Evolutionary conservation across 352 stramenopile species (phyloP).

Genomic region (Pythium rhizo-oryzae): DNA sequence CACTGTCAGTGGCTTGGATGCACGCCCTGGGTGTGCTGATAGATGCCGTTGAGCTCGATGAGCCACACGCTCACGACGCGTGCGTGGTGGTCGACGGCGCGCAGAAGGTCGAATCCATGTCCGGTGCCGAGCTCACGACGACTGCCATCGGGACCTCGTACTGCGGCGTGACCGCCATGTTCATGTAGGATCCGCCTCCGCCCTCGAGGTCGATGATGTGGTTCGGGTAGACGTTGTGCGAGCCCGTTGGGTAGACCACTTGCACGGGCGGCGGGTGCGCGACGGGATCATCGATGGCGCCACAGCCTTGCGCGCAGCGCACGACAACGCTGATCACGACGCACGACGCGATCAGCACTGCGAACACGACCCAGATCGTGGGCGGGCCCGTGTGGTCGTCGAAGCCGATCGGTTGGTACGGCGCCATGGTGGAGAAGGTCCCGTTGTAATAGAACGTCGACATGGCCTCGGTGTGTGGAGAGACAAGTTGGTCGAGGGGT

Average conservation of each 20-base stretch:
- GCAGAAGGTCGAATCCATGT: not conserved
- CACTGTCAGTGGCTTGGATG: too few relatives aligned
- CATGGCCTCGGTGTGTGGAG: not conserved
- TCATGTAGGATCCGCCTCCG: not conserved
- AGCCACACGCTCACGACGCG: too few relatives aligned
- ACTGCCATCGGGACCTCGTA: not conserved
- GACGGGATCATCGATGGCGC: not conserved
- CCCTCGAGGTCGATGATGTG: not conserved
- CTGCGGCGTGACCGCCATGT: not conserved
- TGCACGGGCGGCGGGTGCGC: slow-evolving; percentile 1
- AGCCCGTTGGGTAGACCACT: not conserved
- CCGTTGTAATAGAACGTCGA: not conserved
- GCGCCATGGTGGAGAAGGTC: not conserved
- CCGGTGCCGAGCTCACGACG: not conserved
- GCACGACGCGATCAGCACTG: slow-evolving; percentile 3
- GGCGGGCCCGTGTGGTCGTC: not conserved
- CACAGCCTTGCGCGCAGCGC: not conserved
- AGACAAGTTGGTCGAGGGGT: not conserved
- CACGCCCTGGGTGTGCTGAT: too few relatives aligned
- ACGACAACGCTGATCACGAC: not conserved
- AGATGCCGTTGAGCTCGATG: too few relatives aligned
- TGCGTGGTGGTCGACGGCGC: not conserved
- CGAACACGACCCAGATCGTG: slow-evolving; percentile 13
- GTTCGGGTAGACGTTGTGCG: slow-evolving; percentile 10
- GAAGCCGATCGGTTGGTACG: not conserved